Evolutionary conservation across 2,329 filamentous ascomycete genomes (phyloP).

Genomic region (Scolecobasidium constrictum): DNA sequence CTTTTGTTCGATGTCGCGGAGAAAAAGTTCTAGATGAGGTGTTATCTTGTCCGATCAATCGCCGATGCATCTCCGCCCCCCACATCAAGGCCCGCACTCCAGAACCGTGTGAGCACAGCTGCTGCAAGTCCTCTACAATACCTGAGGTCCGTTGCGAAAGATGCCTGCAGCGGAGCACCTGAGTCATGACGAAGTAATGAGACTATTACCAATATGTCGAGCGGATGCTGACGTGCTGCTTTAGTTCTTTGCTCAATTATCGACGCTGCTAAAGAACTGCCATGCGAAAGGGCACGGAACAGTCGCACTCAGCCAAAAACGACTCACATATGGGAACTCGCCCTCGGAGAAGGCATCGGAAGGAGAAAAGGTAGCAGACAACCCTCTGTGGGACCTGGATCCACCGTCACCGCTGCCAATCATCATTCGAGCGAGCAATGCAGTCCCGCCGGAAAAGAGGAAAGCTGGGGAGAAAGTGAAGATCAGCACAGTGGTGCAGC

Average conservation of each 20-base stretch:
- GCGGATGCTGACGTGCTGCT: constrained; percentile 2
- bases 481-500: constrained; percentile 71
- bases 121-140: constrained; percentile 17
- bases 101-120: constrained; percentile 15
- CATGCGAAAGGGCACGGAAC: constrained; percentile 60
- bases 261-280: constrained; percentile 52
- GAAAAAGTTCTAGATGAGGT: no score
- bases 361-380: constrained; percentile 25
- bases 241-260: constrained; percentile 64
- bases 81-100: constrained; percentile 7
- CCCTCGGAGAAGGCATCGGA: constrained; percentile 17
- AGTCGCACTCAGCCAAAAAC: constrained; percentile 66
- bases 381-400: constrained; percentile 50
- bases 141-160: no score
- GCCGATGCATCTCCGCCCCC: constrained; percentile 6
- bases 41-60: constrained; percentile 7
- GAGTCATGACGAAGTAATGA: constrained; percentile 49
- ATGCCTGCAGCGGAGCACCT: constrained; percentile 39
- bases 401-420: constrained; percentile 54
- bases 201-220: not conserved
- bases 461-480: constrained; percentile 54
- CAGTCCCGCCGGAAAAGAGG: constrained; percentile 44
- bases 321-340: constrained; percentile 36
- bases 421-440: constrained; percentile 76
- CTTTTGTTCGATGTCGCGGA: not conserved